Percentiles rank a stretch among this genome's conserved stretches.
Conservation (phyloP, 371 early-diverging fungal genomes). For the Actinomortierella ambigua region DNA sequence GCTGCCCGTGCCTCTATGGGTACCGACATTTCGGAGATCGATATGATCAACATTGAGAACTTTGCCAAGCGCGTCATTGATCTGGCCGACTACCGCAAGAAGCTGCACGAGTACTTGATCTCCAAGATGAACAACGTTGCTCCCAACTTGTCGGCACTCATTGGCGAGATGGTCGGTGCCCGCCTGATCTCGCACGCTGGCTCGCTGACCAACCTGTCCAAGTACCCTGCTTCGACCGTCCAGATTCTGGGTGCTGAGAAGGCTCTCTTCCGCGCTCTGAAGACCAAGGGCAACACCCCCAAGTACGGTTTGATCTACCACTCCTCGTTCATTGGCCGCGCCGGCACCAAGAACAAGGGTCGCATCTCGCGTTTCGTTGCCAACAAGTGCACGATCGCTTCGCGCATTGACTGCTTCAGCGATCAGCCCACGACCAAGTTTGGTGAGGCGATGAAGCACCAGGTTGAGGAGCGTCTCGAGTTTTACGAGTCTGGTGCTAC, state of each 20-base stretch:
- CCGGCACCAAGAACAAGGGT: slow-evolving; percentile 97
- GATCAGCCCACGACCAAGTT: slow-evolving; percentile 88
- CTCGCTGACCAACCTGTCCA: slow-evolving; percentile 95
- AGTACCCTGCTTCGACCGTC: slow-evolving; percentile 97
- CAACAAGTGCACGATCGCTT: slow-evolving; percentile 98
- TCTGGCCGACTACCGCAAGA: slow-evolving; percentile 91
- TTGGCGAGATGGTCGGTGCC: slow-evolving; percentile 97
- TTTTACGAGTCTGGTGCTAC: slow-evolving; percentile 92
- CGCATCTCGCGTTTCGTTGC: slow-evolving; percentile 98
- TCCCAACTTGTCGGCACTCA: slow-evolving; percentile 96
- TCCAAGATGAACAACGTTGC: slow-evolving; percentile 97
- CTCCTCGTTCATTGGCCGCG: slow-evolving; percentile 94
- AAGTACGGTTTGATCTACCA: slow-evolving; percentile 99
- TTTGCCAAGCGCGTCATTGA: slow-evolving; percentile 94
- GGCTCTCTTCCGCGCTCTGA: slow-evolving; percentile 97
- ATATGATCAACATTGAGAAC: slow-evolving; percentile 92
- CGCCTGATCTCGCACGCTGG: slow-evolving; percentile 97
- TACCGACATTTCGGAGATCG: slow-evolving; percentile 89
- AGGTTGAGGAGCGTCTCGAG: slow-evolving; percentile 95
- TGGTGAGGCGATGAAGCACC: slow-evolving; percentile 94
- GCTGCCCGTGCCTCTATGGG: slow-evolving; percentile 98
- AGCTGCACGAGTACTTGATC: slow-evolving; percentile 89
- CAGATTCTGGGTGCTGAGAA: slow-evolving; percentile 99
- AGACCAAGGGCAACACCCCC: slow-evolving; percentile 98
- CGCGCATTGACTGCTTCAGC: slow-evolving; percentile 97